Evolutionary conservation across 2,329 filamentous ascomycete genomes (phyloP).

Genomic region (Aureobasidium sp.): DNA sequence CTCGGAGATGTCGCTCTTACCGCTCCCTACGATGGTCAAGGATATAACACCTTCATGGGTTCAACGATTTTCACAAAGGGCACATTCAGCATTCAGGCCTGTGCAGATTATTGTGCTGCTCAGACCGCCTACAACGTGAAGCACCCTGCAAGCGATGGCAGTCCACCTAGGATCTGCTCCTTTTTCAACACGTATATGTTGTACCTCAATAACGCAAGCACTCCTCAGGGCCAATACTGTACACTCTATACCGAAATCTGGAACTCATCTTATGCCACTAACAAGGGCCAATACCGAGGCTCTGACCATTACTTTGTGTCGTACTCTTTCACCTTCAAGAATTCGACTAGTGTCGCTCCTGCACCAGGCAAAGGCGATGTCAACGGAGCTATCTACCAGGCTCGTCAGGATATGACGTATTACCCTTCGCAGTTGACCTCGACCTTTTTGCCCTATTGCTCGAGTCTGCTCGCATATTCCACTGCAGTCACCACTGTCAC

Average conservation of each 20-base stretch:
- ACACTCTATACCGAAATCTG: slow-evolving; percentile 15
- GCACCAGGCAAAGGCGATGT: background rate
- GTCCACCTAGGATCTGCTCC: background rate
- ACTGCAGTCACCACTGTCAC: background rate
- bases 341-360: slow-evolving; percentile 6
- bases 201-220: background rate
- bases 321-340: slow-evolving; percentile 12
- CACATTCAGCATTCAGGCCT: background rate
- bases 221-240: slow-evolving; percentile 13
- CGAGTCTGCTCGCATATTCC: slow-evolving; percentile 11
- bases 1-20: slow-evolving; percentile 13
- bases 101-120: slow-evolving; percentile 18
- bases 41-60: slow-evolving; percentile 19
- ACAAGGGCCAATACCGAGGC: slow-evolving; percentile 12
- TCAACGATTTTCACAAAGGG: slow-evolving; percentile 16
- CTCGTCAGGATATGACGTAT: slow-evolving; percentile 13
- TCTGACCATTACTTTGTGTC: slow-evolving; percentile 11
- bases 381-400: slow-evolving; percentile 14
- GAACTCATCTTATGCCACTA: slow-evolving; percentile 13
- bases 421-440: background rate
- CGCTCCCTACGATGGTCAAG: slow-evolving; percentile 18
- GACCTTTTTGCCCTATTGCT: slow-evolving; percentile 13
- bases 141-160: slow-evolving; percentile 12
- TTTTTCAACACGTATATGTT: slow-evolving; percentile 1
- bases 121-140: slow-evolving; percentile 14